Base-by-base conservation (phyloP, 768 basidiomycete genomes). In the Phaeotremella skinneri region DNA sequence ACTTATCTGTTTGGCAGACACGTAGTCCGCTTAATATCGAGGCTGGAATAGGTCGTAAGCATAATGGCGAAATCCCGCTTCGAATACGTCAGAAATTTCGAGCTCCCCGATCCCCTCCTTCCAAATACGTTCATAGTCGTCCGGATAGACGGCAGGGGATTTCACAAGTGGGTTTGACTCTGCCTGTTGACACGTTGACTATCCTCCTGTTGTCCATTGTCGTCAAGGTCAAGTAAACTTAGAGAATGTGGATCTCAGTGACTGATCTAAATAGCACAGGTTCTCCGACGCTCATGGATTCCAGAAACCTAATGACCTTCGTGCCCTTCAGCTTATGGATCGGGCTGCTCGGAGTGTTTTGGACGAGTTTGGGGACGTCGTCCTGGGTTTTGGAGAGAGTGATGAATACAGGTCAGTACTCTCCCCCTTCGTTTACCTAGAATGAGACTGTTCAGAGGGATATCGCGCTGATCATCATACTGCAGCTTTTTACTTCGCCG, bases 341-440 rank as follows among this genome's bases (percentile, higher is more conserved):
- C 83, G 84, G 56, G 91, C 92, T 1, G 96, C 96, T 0, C 81
- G 80, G 64, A 81, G 83, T 48, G 81, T 92, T 42, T 89, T 99
- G 89, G 79, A 85, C 29, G 85, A 87, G 69, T 87, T 87, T 70
- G 82, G 84, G 32, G 93, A 96, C 72, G 84, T 96, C 57, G 80
- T 90, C 13, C 81, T 96, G 20, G 96, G 83, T 0, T 98, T 93
- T 73, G 96, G 96, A 1, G 90, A 99, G 79, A 96, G 92, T 20
- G 96, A 99, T 75, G 96, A 99, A 78, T 98, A 85, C 78, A 96
- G 92, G 93, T 88, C 58, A 51, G 80, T 68, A 4, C 7, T 1
- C 29, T 41, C 32, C 0, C 30, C 11, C 11, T 13, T 7, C 23
- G 11, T 20, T 4, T 16, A n/a, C 25, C 26, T 25, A 39, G 48